A percentile compares a stretch with the other conserved stretches of the same genome.
Conservation (phyloP, 1,284 basidiomycete species). For the Pyrrhoderma lamaoense region DNA sequence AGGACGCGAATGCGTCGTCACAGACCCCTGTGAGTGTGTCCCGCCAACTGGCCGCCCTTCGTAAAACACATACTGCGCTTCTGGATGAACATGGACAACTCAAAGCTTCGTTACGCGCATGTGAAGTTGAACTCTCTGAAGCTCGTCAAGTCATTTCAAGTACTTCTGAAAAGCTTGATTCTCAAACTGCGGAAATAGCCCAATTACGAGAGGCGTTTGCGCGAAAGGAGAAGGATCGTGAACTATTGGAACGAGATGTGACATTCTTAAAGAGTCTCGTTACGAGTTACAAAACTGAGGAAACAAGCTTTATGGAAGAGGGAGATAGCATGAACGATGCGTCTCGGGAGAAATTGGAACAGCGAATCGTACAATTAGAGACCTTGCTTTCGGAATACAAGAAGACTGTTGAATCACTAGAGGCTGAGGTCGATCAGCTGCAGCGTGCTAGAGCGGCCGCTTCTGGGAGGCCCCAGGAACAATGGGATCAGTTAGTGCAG, state of each 20-base stretch:
- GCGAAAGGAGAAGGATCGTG: slow-evolving; percentile 39
- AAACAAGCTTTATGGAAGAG: slow-evolving; percentile 36
- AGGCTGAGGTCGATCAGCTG: slow-evolving; percentile 36
- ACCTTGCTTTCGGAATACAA: slow-evolving; percentile 50
- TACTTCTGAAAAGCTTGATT: slow-evolving; percentile 32
- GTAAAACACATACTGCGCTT: slow-evolving; percentile 50
- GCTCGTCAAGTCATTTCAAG: slow-evolving; percentile 30
- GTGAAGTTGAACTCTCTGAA: slow-evolving; percentile 43
- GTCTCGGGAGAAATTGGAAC: slow-evolving; percentile 17
- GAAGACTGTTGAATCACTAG: slow-evolving; percentile 35
- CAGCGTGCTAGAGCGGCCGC: slow-evolving; percentile 1
- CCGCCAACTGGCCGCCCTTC: slow-evolving; percentile 48
- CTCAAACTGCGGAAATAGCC: slow-evolving; percentile 26
- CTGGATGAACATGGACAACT: slow-evolving; percentile 59
- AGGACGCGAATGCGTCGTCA: slow-evolving; percentile 23
- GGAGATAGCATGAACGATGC: slow-evolving; percentile 26
- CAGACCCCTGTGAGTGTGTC: slow-evolving; percentile 45
- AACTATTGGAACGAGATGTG: slow-evolving; percentile 51
- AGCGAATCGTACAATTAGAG: slow-evolving; percentile 53
- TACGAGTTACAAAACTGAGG: slow-evolving; percentile 35
- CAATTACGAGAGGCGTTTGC: slow-evolving; percentile 29
- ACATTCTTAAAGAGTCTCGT: slow-evolving; percentile 56
- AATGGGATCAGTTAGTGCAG: slow-evolving; percentile 19
- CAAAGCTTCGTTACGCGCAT: slow-evolving; percentile 39
- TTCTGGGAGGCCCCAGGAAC: slow-evolving; percentile 5